These are phyloP conservation scores for Glonium stellatum DNA, from an alignment of 495 filamentous ascomycete species.

Conservation along the genomic window DNA sequence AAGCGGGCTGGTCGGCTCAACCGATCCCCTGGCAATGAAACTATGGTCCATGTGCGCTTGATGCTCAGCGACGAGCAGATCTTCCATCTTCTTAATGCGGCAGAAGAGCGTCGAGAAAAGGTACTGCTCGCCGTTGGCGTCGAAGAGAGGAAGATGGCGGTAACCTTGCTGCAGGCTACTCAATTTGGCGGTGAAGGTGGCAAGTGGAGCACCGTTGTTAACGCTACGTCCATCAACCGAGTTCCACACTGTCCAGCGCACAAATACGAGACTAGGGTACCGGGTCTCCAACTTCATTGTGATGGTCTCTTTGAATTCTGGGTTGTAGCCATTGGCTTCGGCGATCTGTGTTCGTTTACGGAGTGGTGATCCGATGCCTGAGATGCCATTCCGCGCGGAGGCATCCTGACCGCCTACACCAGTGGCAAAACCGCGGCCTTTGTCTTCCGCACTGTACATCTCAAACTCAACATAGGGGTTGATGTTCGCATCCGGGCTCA, in stretches of 20 bases:
- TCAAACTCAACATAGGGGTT: conserved; percentile 94
- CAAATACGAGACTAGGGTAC: conserved; percentile 87
- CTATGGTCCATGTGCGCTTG: neutral
- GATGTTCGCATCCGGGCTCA: conserved; percentile 63
- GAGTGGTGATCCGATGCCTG: conserved; percentile 68
- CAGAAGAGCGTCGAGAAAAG: conserved; percentile 93
- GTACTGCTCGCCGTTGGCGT: conserved; percentile 81
- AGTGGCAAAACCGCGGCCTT: conserved; percentile 54
- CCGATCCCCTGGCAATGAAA: neutral
- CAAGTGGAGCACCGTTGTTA: conserved; percentile 61
- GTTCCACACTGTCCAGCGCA: conserved; percentile 86
- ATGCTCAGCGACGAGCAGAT: conserved; percentile 40
- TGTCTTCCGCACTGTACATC: conserved; percentile 89
- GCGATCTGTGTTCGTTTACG: conserved; percentile 71
- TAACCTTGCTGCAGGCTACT: conserved; percentile 88
- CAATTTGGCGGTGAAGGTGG: conserved; percentile 87
- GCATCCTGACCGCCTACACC: conserved; percentile 65
- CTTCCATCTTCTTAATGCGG: conserved; percentile 62
- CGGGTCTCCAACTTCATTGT: conserved; percentile 76
- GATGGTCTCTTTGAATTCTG: conserved; percentile 69
- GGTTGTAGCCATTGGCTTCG: conserved; percentile 85
- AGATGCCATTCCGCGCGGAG: conserved; percentile 55
- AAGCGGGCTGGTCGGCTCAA: conserved; percentile 8
- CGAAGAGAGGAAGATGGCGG: conserved; percentile 88
- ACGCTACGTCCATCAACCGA: conserved; percentile 60